Evolutionary conservation across 2,329 filamentous ascomycete genomes (phyloP), one percentile per base, ranked within the genome.

Genomic region (Ceratocystis lukuohia): DNA sequence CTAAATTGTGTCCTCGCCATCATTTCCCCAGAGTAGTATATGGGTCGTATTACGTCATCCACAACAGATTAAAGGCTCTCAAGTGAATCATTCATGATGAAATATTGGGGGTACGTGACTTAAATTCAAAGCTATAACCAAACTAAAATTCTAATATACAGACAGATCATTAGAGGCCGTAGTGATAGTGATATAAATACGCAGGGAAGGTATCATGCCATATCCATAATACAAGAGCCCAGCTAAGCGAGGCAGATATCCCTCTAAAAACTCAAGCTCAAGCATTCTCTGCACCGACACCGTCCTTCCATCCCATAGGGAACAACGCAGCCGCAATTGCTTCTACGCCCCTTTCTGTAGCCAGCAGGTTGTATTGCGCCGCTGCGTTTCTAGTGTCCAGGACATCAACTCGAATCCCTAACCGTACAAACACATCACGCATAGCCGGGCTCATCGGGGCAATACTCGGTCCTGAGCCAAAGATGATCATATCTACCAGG

Each of bases 301-400:
- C 81, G 67, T 89, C 87, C 71, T 80, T 84, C 89, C 90, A 95
- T 1, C 91, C 91, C 65, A 94, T 81, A 0, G 92, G 92, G 75
- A 97, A 84, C 75, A 99, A 74, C 8, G 91, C 93, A 1, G 91
- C 93, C 33, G 91, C 93, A 69, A 97, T 86, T 72, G 93, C 88
- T 22, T 85, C 81, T 5, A 94, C 85, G 1, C 94, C 93, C 64
- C 94, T 80, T 78, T 99, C 94, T 20, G 91, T 97, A n/a, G 91
- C 93, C 65, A 99, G 78, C 72, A 99, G 74, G 74, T 99, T 99
- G 75, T 94, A 99, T 74, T 96, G 91, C 44, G 92, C 88, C 1
- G 93, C 90, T 7, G 94, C 94, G 76, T 97, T 97, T 69, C 91
- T 81, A 41, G 94, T 97, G 76, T 97, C 94, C 72, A 93, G 82